Conservation (phyloP, 139 green algal genomes). For the Deuterostichococcus epilithicus region DNA sequence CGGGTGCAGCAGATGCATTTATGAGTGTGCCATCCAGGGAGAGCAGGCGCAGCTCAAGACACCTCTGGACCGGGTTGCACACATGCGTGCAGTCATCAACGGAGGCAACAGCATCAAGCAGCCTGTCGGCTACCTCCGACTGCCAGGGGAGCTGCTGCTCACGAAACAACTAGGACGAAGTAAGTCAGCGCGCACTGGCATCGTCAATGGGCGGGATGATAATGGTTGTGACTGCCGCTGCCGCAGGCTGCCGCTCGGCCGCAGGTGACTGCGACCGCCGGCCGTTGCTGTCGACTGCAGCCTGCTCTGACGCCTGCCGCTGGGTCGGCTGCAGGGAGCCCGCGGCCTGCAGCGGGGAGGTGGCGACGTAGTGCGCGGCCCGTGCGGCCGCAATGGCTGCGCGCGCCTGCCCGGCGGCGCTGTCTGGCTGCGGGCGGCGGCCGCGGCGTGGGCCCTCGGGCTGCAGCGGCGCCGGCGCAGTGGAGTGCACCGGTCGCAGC, state of each 20-base stretch:
- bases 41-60: background rate
- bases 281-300: background rate
- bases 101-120: background rate
- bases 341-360: background rate
- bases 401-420: too few relatives aligned
- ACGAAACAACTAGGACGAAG: too few relatives aligned
- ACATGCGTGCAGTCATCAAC: background rate
- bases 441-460: too few relatives aligned
- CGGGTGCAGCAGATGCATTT: too few relatives aligned
- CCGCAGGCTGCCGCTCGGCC: background rate
- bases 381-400: too few relatives aligned
- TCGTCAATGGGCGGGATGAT: background rate
- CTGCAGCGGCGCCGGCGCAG: background rate
- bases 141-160: too few relatives aligned
- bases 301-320: background rate
- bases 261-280: background rate
- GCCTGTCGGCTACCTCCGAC: too few relatives aligned
- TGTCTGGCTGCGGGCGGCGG: background rate
- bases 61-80: background rate
- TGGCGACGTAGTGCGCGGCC: background rate
- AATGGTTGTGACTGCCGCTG: background rate
- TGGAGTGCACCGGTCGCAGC: background rate
- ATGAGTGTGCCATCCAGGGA: background rate
- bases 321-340: background rate
- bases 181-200: background rate